Base-by-base conservation (phyloP, 192 early-diverging fungal species). In the Mortierella alpina region DNA sequence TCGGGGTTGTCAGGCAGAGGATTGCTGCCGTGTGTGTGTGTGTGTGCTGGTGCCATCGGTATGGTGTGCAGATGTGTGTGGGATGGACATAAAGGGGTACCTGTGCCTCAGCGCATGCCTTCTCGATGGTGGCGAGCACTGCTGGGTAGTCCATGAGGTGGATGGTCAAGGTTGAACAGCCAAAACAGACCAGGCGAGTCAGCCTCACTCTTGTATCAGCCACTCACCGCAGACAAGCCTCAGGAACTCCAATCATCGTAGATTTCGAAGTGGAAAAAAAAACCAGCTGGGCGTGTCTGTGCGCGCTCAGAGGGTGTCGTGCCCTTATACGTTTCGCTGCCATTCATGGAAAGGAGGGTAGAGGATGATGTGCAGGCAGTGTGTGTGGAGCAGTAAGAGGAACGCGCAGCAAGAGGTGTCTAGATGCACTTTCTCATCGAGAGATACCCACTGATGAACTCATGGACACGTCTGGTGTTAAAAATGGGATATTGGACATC, bases 51-150 rank as follows among this genome's bases (percentile, higher is more conserved):
- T 57, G 23, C n/a, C 31, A 31, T 31, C 31, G 9, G 42, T 57
- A 6, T 40, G 31, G 22, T 31, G 17, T 71, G 47, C 13, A 12
- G 45, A 31, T 17, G 40, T 40, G 20, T 50, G 22, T 59, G 65
- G 54, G 50, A 2, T 39, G 17, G 23, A 62, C 9, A 22, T 64
- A 5, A 5, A 5, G 7, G 5, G 7, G 45, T 83, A 88, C 88
- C 82, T 87, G 86, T 51, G 85, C 73, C 59, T 89, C 88, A 22
- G 73, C 74, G 69, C 88, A 89, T 12, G 88, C 86, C 66, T 89
- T 85, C 63, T 86, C 84, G 65, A 87, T 84, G 47, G 86, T 84
- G 54, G 62, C 69, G 59, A 81, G 60, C 44, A 83, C 79, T 45
- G 66, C 44, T 47, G 82, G 71, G 46, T 73, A 73, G 68, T 89